A percentile compares a stretch with the other conserved stretches of the same genome.
phyloP scores from a whole-genome alignment of 2,329 filamentous ascomycete species.

The Dactylellina haptotyla region DNA sequence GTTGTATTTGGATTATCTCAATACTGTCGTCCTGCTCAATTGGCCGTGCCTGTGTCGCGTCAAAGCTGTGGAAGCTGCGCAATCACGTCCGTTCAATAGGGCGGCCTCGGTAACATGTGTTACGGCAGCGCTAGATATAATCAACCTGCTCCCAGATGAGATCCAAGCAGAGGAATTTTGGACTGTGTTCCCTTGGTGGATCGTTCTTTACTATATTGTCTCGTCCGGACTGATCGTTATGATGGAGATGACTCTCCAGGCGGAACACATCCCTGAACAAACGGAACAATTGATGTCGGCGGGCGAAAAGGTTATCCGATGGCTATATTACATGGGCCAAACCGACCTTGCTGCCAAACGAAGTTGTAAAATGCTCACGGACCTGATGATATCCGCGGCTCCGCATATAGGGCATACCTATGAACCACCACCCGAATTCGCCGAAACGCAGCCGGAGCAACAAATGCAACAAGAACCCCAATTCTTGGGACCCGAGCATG shows the following conservation, averaged over 20 bases:
- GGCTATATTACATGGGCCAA: constrained; percentile 57
- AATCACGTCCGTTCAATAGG: constrained; percentile 57
- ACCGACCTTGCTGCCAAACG: constrained; percentile 57
- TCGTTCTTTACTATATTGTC: constrained; percentile 57
- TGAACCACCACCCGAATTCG: constrained; percentile 22
- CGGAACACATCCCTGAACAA: constrained; percentile 58
- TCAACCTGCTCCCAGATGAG: constrained; percentile 56
- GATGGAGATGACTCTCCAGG: constrained; percentile 55
- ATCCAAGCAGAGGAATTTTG: constrained; percentile 55
- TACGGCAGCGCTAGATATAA: constrained; percentile 57
- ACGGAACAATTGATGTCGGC: constrained; percentile 56
- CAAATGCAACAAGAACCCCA: constrained; percentile 28
- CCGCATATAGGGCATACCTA: constrained; percentile 39
- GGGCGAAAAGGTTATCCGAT: constrained; percentile 56
- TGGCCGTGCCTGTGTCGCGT: constrained; percentile 56
- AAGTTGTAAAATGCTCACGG: constrained; percentile 56
- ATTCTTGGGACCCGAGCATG: constrained; percentile 17
- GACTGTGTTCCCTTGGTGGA: constrained; percentile 57
- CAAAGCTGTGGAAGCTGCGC: constrained; percentile 49
- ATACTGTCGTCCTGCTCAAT: constrained; percentile 55
- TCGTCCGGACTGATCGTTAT: constrained; percentile 56
- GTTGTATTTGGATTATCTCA: constrained; percentile 55
- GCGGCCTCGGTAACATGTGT: constrained; percentile 57
- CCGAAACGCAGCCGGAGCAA: constrained; percentile 9
- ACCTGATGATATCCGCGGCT: constrained; percentile 53